Evolutionary conservation across 1,284 basidiomycete genomes (phyloP).

Genomic region (Dichomitus squalens): DNA sequence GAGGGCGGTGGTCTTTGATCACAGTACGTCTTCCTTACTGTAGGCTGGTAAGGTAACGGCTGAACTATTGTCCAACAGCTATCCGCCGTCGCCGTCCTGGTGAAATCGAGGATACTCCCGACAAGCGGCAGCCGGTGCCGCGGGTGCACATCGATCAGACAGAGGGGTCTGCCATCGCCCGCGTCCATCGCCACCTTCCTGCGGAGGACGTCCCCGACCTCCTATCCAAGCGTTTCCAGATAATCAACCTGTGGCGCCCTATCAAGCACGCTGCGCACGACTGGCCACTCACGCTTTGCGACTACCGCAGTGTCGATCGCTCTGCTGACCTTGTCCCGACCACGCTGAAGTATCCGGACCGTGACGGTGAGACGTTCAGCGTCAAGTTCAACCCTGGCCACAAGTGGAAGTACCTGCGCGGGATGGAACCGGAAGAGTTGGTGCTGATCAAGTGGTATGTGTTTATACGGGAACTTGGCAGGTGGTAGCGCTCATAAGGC

Average conservation of each 20-base stretch:
- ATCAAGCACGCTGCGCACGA: slow-evolving; percentile 56
- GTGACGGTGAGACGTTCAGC: slow-evolving; percentile 59
- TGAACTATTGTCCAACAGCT: slow-evolving; percentile 32
- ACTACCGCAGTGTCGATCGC: slow-evolving; percentile 54
- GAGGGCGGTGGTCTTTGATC: slow-evolving; percentile 62
- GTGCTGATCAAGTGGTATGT: slow-evolving; percentile 71
- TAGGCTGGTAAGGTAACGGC: no score
- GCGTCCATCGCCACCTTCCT: slow-evolving; percentile 57
- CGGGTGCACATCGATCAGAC: slow-evolving; percentile 60
- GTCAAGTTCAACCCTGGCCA: slow-evolving; percentile 57
- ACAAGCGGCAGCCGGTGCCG: slow-evolving; percentile 52
- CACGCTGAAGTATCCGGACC: slow-evolving; percentile 53
- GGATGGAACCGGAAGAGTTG: slow-evolving; percentile 63
- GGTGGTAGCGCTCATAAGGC: neutral
- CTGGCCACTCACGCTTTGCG: slow-evolving; percentile 64
- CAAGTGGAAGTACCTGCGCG: slow-evolving; percentile 66
- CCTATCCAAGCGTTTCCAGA: slow-evolving; percentile 55
- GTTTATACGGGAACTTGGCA: no score
- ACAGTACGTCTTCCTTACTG: slow-evolving; percentile 46
- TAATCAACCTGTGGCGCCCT: slow-evolving; percentile 76
- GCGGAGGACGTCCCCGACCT: slow-evolving; percentile 46
- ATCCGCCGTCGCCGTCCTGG: slow-evolving; percentile 48
- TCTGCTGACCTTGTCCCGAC: slow-evolving; percentile 52
- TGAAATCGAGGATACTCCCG: slow-evolving; percentile 40
- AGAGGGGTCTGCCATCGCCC: slow-evolving; percentile 43